phyloP scores from a whole-genome alignment of 2,329 filamentous ascomycete genomes.

The Tolypocladium nubicola region DNA sequence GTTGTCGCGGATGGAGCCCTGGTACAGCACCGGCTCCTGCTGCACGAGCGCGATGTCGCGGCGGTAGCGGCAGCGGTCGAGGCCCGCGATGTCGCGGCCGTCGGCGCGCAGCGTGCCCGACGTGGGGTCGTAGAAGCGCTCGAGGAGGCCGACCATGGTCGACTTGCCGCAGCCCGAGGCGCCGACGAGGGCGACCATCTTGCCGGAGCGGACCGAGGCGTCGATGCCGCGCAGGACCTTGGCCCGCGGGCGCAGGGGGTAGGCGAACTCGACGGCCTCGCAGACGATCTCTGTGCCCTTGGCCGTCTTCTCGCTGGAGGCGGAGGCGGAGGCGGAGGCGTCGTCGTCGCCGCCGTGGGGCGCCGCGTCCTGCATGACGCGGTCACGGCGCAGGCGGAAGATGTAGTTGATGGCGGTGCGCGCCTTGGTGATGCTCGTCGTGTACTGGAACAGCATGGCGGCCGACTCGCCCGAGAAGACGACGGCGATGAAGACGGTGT shows the following conservation, averaged over 20 bases:
- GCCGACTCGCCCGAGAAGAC: conserved; percentile 34
- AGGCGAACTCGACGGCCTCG: conserved; percentile 44
- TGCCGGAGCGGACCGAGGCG: conserved; percentile 30
- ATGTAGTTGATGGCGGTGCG: conserved; percentile 37
- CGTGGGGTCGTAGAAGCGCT: conserved; percentile 31
- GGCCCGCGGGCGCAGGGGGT: conserved; percentile 31
- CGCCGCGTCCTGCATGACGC: conserved; percentile 19
- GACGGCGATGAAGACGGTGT: conserved; percentile 39
- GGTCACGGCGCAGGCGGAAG: conserved; percentile 24
- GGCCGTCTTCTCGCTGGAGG: not conserved
- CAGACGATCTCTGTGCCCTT: conserved; percentile 33
- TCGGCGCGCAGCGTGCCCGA: conserved; percentile 18
- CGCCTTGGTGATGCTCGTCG: conserved; percentile 41
- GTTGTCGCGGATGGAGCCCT: conserved; percentile 45
- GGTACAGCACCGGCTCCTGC: conserved; percentile 30
- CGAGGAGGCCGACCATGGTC: conserved; percentile 42
- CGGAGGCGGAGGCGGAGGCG: not conserved
- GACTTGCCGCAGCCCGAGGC: conserved; percentile 50
- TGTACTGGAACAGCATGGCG: conserved; percentile 32
- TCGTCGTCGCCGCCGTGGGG: conserved; percentile 9
- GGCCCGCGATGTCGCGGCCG: conserved; percentile 16
- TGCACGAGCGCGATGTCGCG: conserved; percentile 27
- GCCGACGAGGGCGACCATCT: conserved; percentile 45
- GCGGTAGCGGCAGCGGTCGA: conserved; percentile 20
- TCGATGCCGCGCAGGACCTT: conserved; percentile 27